Evolutionary conservation across 2,329 filamentous ascomycete genomes (phyloP).

Genomic region (Apiospora phragmitis): DNA sequence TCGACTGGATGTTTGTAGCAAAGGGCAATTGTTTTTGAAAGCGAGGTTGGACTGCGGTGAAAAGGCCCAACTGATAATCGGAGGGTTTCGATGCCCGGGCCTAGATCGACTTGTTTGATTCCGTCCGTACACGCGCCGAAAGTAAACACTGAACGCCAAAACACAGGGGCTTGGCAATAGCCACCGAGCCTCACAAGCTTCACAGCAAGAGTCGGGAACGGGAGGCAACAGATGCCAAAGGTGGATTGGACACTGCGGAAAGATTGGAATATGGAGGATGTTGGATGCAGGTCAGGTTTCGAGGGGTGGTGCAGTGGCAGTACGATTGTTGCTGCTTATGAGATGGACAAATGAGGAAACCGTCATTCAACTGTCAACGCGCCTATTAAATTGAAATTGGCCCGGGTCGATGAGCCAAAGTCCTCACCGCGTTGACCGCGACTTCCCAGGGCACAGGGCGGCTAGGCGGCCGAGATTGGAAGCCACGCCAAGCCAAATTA

Average conservation of each 20-base stretch:
- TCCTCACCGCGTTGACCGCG: conserved; percentile 8
- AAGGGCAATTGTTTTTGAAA: background rate
- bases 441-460: conserved; percentile 1
- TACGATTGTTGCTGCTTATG: background rate
- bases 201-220: background rate
- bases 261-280: background rate
- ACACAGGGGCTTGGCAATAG: background rate
- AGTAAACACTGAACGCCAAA: conserved; percentile 4
- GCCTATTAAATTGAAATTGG: background rate
- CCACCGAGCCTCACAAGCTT: background rate
- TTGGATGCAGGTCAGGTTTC: background rate
- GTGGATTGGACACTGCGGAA: background rate
- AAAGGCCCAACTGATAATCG: background rate
- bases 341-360: conserved; percentile 2
- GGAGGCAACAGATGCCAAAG: background rate
- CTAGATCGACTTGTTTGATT: background rate
- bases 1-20: background rate
- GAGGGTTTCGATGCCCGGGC: background rate
- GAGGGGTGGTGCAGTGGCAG: background rate
- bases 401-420: background rate
- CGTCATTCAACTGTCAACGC: background rate
- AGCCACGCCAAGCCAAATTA: background rate
- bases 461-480: background rate
- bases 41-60: background rate
- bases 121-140: background rate